These are phyloP conservation scores for Russula vinacea DNA, from an alignment of 768 basidiomycete species.

Conservation along the genomic window DNA sequence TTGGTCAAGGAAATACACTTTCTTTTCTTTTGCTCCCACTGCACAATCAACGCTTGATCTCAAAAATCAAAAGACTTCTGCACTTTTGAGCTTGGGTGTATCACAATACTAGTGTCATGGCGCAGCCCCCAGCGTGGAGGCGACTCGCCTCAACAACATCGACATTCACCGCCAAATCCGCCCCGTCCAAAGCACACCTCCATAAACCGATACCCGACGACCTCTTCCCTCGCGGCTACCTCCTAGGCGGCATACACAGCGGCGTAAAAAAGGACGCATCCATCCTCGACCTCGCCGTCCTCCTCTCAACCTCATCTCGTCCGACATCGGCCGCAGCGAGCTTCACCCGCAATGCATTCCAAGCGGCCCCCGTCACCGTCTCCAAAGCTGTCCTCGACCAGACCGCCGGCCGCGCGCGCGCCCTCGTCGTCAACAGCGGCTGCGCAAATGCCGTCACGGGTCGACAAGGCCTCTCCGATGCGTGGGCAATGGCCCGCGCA, in stretches of 20 bases:
- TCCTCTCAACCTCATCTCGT: conserved; percentile 71
- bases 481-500: conserved; percentile 82
- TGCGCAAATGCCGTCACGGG: conserved; percentile 99
- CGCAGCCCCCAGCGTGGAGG: conserved; percentile 41
- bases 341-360: conserved; percentile 95
- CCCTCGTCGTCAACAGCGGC: conserved; percentile 91
- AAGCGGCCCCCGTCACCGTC: conserved; percentile 91
- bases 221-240: conserved; percentile 73
- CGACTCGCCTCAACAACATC: conserved; percentile 56
- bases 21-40: not conserved
- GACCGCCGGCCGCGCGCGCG: conserved; percentile 67
- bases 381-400: conserved; percentile 71
- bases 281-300: conserved; percentile 75
- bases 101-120: conserved; percentile 11
- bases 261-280: conserved; percentile 82
- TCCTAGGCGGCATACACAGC: conserved; percentile 70
- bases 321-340: conserved; percentile 86
- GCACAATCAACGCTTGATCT: not conserved
- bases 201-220: conserved; percentile 53
- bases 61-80: not conserved
- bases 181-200: conserved; percentile 62
- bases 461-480: conserved; percentile 81
- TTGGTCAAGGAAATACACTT: conserved; percentile 26
- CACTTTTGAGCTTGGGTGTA: not conserved
- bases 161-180: conserved; percentile 51